Evolutionary conservation across 495 filamentous ascomycete genomes (phyloP).

Genomic region (Aspergillus mulundensis): DNA sequence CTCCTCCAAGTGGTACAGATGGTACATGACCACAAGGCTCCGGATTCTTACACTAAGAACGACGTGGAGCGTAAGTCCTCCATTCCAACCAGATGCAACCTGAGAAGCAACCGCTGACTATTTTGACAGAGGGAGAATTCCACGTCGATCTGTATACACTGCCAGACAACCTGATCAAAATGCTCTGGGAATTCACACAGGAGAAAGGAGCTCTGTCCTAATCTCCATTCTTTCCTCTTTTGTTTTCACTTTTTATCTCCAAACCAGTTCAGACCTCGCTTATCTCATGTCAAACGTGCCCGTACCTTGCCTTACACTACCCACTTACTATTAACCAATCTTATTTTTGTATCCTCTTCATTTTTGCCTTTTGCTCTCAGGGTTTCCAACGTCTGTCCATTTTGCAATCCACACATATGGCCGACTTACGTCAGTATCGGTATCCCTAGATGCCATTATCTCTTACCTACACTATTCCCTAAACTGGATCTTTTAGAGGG

Average conservation of each 20-base stretch:
- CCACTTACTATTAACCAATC: background rate
- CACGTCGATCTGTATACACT: constrained; percentile 97
- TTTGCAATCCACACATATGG: background rate
- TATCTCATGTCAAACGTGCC: background rate
- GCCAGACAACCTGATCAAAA: constrained; percentile 72
- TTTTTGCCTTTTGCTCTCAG: background rate
- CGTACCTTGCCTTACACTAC: background rate
- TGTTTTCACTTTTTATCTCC: background rate
- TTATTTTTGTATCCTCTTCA: background rate
- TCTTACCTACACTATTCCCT: background rate
- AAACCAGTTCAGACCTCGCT: background rate
- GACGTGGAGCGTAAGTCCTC: constrained; percentile 79
- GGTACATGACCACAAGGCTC: constrained; percentile 92
- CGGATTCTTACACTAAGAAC: constrained; percentile 92
- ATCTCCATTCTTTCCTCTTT: constrained; percentile 10
- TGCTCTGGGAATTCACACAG: constrained; percentile 85
- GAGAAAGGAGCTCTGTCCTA: constrained; percentile 42
- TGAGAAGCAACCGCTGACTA: background rate
- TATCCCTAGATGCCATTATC: background rate
- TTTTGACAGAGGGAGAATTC: constrained; percentile 85
- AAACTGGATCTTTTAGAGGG: background rate
- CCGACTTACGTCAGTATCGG: background rate
- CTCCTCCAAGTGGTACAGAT: constrained; percentile 93
- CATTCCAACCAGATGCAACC: background rate
- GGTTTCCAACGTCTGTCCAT: background rate